These are phyloP conservation scores for Pichia sp. DNA, from an alignment of 1,139 yeast genomes.

Conservation along the genomic window DNA sequence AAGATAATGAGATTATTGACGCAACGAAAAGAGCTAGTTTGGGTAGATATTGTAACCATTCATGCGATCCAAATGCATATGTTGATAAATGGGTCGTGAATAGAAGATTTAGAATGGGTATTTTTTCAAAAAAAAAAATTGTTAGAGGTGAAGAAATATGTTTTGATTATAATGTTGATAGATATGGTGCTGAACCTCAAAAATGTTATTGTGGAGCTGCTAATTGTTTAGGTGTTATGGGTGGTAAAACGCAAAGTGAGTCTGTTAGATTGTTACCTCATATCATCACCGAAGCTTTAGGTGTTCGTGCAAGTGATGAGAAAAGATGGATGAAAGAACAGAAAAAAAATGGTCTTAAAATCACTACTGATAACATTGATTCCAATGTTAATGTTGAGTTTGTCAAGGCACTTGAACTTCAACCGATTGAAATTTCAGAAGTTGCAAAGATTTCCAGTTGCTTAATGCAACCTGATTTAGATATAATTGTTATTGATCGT, in stretches of 20 bases:
- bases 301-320: slow-evolving; percentile 60
- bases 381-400: slow-evolving; percentile 57
- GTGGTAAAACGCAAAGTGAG: slow-evolving; percentile 95
- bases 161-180: slow-evolving; percentile 91
- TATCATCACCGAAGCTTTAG: slow-evolving; percentile 77
- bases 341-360: slow-evolving; percentile 39
- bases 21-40: slow-evolving; percentile 85
- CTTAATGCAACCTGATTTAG: slow-evolving; percentile 65
- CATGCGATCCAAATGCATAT: slow-evolving; percentile 89
- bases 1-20: slow-evolving; percentile 86
- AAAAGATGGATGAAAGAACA: slow-evolving; percentile 60
- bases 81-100: slow-evolving; percentile 98
- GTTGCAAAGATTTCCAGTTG: slow-evolving; percentile 80
- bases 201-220: slow-evolving; percentile 92
- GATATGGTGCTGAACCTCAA: slow-evolving; percentile 93
- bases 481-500: slow-evolving; percentile 56
- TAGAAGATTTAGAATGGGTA: slow-evolving; percentile 86
- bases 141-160: slow-evolving; percentile 84
- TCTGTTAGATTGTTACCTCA: slow-evolving; percentile 81
- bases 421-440: slow-evolving; percentile 48
- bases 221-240: slow-evolving; percentile 87
- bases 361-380: slow-evolving; percentile 51
- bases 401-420: slow-evolving; percentile 52
- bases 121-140: slow-evolving; percentile 75
- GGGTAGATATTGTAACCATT: slow-evolving; percentile 90